These are phyloP conservation scores for Aspergillus terreus DNA, from an alignment of 2,329 filamentous ascomycete genomes.

Conservation along the genomic window DNA sequence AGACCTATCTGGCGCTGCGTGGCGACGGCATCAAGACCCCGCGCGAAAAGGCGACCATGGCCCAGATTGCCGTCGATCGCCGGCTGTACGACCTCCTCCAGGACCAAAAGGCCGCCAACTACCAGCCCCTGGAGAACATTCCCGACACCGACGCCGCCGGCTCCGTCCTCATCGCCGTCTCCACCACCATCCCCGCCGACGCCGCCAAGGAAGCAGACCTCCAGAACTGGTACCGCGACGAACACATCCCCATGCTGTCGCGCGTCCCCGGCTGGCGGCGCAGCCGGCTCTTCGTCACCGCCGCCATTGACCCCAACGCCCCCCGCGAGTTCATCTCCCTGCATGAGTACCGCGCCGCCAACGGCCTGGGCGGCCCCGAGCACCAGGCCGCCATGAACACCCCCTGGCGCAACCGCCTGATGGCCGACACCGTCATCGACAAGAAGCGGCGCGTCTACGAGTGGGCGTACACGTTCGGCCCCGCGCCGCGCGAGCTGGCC, in stretches of 20 bases:
- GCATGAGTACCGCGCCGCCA: slow-evolving; percentile 67
- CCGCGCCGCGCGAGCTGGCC: slow-evolving; percentile 65
- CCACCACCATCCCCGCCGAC: slow-evolving; percentile 56
- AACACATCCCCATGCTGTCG: slow-evolving; percentile 68
- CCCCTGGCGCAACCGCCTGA: slow-evolving; percentile 58
- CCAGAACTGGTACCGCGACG: slow-evolving; percentile 68
- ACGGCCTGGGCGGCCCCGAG: slow-evolving; percentile 63
- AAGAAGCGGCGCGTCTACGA: slow-evolving; percentile 61
- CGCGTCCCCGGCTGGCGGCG: slow-evolving; percentile 77
- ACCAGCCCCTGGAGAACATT: slow-evolving; percentile 58
- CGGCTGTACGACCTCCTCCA: slow-evolving; percentile 66
- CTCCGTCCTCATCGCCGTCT: slow-evolving; percentile 60
- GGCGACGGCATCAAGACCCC: slow-evolving; percentile 51
- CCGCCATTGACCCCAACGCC: slow-evolving; percentile 56
- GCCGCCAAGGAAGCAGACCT: slow-evolving; percentile 55
- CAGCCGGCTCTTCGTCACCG: slow-evolving; percentile 66
- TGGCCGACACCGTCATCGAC: slow-evolving; percentile 54
- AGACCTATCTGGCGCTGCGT: slow-evolving; percentile 57
- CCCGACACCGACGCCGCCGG: slow-evolving; percentile 57
- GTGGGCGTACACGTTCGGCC: slow-evolving; percentile 76
- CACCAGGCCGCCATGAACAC: slow-evolving; percentile 62
- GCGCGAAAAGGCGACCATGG: slow-evolving; percentile 59
- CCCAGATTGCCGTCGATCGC: slow-evolving; percentile 65
- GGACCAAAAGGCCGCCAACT: slow-evolving; percentile 54
- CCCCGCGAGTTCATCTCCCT: slow-evolving; percentile 60